Evolutionary conservation across 1,284 basidiomycete genomes (phyloP), one percentile per base, ranked within the genome.

Genomic region (Cryptococcus sp.): DNA sequence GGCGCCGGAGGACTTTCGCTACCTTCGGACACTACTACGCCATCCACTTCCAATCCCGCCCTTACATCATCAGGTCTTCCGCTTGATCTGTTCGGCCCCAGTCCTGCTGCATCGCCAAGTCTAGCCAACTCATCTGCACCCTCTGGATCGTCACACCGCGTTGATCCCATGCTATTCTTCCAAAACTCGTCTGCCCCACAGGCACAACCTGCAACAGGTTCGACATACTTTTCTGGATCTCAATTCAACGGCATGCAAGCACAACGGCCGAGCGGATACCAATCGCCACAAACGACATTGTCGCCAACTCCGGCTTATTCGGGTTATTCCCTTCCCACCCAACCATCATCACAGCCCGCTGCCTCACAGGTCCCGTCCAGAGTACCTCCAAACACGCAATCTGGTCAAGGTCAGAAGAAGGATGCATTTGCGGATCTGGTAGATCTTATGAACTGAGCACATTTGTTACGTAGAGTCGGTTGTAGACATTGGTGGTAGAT

Each of bases 391-490:
- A 40, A 43, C 62, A 61, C 30, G 30, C 30, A 35, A 35, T 8
- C 30, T 10, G 30, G 30, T 50, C 64, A 63, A 50, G 57, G 41
- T 38, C 61, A 67, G 64, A 75, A 77, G 67, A 73, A 75, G 55
- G 78, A 79, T 57, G 77, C 77, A 22, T 79, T 79, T 66, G 78
- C 77, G 17, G 78, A 78, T 64, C 64, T 79, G 30, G 77, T 77
- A 40, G 71, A 77, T 62, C 63, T 77, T 40, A 75, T 77, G 73
- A 60, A 62, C 40, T 76, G 46, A 30, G 46, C 39, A 41, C 19
- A 7, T 20, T 25, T 39, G 25, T 39, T 49, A 35, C 22, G 49
- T 27, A 39, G 16, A 40, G 35, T 10, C 19, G 27, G 25, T 48
- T 48, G 27, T 39, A 25, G 5, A 22, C 49, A 38, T 40, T 22